Evolutionary conservation across 1,284 basidiomycete species (phyloP).

Genomic region (Laetiporus sulphureus): DNA sequence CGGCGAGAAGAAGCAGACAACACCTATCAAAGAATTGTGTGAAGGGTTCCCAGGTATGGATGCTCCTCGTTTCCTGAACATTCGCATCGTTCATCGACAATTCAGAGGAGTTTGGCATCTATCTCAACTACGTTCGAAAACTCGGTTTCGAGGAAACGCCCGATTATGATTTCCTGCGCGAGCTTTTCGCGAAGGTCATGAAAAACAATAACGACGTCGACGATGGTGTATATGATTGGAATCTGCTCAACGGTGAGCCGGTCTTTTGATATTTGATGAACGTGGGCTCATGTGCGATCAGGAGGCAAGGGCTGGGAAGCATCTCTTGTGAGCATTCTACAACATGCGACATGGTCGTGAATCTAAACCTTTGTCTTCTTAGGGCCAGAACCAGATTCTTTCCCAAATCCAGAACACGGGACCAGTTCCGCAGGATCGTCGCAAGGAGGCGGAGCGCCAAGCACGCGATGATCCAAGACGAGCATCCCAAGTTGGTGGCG

Average conservation of each 20-base stretch:
- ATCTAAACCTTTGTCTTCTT: constrained; percentile 13
- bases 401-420: constrained; percentile 51
- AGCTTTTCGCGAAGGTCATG: constrained; percentile 87
- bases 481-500: constrained; percentile 48
- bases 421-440: constrained; percentile 44
- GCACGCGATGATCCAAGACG: constrained; percentile 43
- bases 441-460: constrained; percentile 41
- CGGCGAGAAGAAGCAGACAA: constrained; percentile 97
- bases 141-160: constrained; percentile 92
- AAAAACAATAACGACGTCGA: constrained; percentile 86
- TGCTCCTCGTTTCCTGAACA: too few relatives aligned
- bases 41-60: constrained; percentile 84
- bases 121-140: constrained; percentile 84
- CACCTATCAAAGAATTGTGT: constrained; percentile 89
- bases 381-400: constrained; percentile 56
- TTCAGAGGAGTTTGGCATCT: constrained; percentile 82
- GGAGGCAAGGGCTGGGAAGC: constrained; percentile 95
- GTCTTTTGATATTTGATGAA: constrained; percentile 7
- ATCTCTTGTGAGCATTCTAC: constrained; percentile 50
- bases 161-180: constrained; percentile 92
- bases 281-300: constrained; percentile 24
- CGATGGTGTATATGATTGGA: constrained; percentile 90
- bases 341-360: constrained; percentile 14
- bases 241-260: constrained; percentile 63
- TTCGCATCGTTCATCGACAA: constrained; percentile 3